Evolutionary conservation across 495 filamentous ascomycete genomes (phyloP), one percentile per base, ranked within the genome.

Genomic region (Trichoderma orchidacearum): DNA sequence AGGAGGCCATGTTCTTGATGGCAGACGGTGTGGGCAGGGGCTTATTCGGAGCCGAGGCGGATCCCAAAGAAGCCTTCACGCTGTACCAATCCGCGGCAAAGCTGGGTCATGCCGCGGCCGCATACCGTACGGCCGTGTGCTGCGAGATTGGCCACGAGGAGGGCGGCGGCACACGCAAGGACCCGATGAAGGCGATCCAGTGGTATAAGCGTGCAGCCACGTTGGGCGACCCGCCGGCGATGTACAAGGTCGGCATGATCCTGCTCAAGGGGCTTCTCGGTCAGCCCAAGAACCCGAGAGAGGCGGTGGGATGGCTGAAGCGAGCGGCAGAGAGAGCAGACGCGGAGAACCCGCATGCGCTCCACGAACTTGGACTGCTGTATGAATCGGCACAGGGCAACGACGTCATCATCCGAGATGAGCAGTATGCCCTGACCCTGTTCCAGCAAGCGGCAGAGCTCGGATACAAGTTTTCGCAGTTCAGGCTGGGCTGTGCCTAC

Each of bases 201-300:
- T 98, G 93, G 93, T 98, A 97, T 67, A 90, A 90, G 66, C 89
- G 90, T 18, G 89, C 92, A 12, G 90, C 93, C 1, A 81, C 86
- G 6, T 75, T 96, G 5, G 93, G 93, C 12, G 91, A 97, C 63
- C 85, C 87, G 0, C 85, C 90, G 0, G 93, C 92, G 25, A 94
- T 95, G 90, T 98, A 96, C 72, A 98, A 98, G 69, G 85, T 97
- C 70, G 93, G 93, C 54, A 92, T 95, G 82, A 95, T 98, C 63
- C 74, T 87, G 60, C 77, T 96, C 28, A 96, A 96, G 67, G 92
- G 91, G 21, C 78, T 96, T n/a, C 81, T 98, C 13, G 91, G 91
- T 8, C 92, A 96, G 67, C 78, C 80, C n/a, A 79, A 77, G 60
- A 95, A 90, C 67, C 80, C 85, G 5, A 80, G 85, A 36, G 93